Base-by-base conservation (phyloP, 2,329 filamentous ascomycete species). In the Hypoxylon sp. region DNA sequence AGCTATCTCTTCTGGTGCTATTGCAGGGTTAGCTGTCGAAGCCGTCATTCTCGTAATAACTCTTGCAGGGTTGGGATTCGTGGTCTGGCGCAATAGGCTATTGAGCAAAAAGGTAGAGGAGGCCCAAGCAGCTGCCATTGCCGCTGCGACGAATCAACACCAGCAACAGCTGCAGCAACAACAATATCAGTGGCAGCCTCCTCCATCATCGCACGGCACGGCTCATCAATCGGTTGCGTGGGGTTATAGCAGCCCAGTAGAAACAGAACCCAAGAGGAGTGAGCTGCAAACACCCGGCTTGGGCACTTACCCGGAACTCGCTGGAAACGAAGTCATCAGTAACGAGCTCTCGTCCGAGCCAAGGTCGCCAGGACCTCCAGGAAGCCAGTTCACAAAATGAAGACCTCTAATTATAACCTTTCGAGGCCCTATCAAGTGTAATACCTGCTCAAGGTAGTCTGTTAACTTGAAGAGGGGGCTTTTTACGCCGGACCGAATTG, bases 1-100 rank as follows among this genome's bases (percentile, higher is more conserved):
- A 18, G 11, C 16, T 2, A 56, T 68, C 7, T 45, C 68, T 4
- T 30, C 68, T 2, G 60, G 65, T 7, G 68, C 57, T 2, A 40
- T 68, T 9, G 68, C 54, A 22, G 68, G 68, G 18, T 24, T 70
- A 2, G 63, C 42, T 2, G 48, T 70, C 3, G 65, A 70, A 32
- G 65, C 49, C 6, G 60, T 60, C 11, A 38, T 68, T 9, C 53
- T 70, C 16, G 58, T 46, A 0, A 26, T 60, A 20, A 24, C 57
- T 9, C 32, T 70, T 5, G 36, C 30, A 7, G 60, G 38, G 12
- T 33, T 62, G 8, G 62, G 49, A 2, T 57, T 68, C 20, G 36
- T 66, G 48, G 28, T 68, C 14, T 68, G 65, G 68, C 65, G 60
- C 4, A 68, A 62, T 22, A 66, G 49, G 22, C 1, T 49, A 11